Evolutionary conservation across 306 rosid species (phyloP), one percentile per base, ranked within the genome.

Genomic region (Echinosophora koreensis): DNA sequence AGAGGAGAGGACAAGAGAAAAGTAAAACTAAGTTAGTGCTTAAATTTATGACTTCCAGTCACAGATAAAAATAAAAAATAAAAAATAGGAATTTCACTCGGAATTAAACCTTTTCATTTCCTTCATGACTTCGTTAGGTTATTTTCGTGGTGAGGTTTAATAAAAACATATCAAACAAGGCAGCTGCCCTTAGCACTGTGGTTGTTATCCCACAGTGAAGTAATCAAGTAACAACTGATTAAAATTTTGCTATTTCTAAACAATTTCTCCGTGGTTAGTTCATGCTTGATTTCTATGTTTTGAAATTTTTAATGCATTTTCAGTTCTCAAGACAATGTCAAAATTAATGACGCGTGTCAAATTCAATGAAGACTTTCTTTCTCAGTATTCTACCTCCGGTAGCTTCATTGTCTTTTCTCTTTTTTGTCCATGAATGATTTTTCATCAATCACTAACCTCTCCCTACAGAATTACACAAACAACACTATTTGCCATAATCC

Each of bases 41-140:
- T 3, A 18, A 39, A 39, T n/a, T 28, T 57, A 35, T 15, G 28
- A 50, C 12, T 49, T 50, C 8, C 5, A 47, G 14, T 11, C 50
- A 4, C 46, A 3, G 42, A 42, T 27, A 42, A 58, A 22, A n/a
- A n/a, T n/a, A n/a, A n/a, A n/a, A n/a, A n/a, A n/a, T n/a, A n/a
- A n/a, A 46, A 38, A 5, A 0, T 5, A 50, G 51, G 41, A 68
- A 32, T 51, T 14, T 11, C 58, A 5, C 6, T 51, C 4, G 10
- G 42, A 65, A 15, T 46, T 49, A 54, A 69, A 52, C 28, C 47
- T 6, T 64, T 62, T 13, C 49, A 66, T 63, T 57, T 57, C 35
- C 63, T 22, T 73, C 56, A 12, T 74, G 50, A 49, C 14, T 30
- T 32, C 4, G 62, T 13, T 49, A 47, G 63, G 64, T 76, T 76